phyloP scores from a whole-genome alignment of 1,284 basidiomycete genomes.

The Ganoderma multipileum region DNA sequence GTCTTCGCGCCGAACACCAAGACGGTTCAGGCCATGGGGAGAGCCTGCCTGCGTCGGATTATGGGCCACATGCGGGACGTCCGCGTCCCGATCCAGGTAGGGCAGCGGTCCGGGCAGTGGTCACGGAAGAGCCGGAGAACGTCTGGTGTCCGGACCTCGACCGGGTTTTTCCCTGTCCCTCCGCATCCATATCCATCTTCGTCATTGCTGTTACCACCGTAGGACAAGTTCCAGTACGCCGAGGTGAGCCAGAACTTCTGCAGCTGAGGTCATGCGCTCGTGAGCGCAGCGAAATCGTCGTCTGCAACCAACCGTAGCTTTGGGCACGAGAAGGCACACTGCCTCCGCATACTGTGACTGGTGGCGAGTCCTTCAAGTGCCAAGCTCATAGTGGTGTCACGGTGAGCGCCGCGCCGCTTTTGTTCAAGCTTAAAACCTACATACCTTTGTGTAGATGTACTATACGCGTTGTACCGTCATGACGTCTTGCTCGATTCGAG shows the following conservation, averaged over 20 bases:
- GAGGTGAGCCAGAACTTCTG: not conserved
- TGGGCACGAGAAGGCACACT: not conserved
- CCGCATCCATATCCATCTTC: too few relatives aligned
- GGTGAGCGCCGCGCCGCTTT: too few relatives aligned
- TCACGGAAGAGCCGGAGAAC: not conserved
- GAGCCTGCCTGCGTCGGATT: not conserved
- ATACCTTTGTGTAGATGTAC: too few relatives aligned
- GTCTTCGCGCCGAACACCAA: not conserved
- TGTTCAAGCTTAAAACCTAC: too few relatives aligned
- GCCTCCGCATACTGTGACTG: too few relatives aligned
- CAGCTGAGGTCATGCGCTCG: not conserved
- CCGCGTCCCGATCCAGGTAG: not conserved
- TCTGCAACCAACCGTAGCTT: not conserved
- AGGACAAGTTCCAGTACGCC: not conserved
- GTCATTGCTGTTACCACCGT: not conserved
- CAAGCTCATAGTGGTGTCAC: too few relatives aligned
- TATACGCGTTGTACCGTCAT: too few relatives aligned
- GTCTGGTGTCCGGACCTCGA: not conserved
- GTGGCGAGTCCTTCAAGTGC: too few relatives aligned
- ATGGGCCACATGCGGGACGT: not conserved
- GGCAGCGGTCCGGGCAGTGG: not conserved
- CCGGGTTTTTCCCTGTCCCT: too few relatives aligned
- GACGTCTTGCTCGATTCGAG: too few relatives aligned
- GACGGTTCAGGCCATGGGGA: not conserved
- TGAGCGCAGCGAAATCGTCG: not conserved